Evolutionary conservation across 345 rosid genomes (phyloP), one percentile per base, ranked within the genome.

Genomic region (Mercurialis annua): DNA sequence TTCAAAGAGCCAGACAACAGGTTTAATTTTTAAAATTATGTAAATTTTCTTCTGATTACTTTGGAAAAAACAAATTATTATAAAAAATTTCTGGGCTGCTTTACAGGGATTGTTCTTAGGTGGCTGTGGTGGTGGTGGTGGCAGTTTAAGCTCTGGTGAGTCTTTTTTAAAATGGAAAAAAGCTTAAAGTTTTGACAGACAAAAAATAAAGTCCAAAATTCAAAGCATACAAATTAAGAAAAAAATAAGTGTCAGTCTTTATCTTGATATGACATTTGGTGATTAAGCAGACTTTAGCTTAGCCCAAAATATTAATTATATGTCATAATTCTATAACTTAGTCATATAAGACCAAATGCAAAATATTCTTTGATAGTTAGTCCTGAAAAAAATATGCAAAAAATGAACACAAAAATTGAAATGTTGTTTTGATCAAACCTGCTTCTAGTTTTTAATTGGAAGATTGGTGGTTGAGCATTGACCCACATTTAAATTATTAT

Each of bases 1-100:
- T 94, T 68, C 99, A 94, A 57, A 80, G 99, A 75, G 89, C 96
- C 40, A 89, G 97, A 49, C 89, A 96, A 69, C 95, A 90, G 99
- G 99, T 89, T 59, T 44, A 21, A 6, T 15, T 58, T 33, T 23
- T 12, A 27, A 43, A 15, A 2, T 43, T 15, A 24, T 10, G 5
- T 26, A 9, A 9, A 38, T 6, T 49, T 14, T n/a, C n/a, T n/a
- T n/a, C n/a, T n/a, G 27, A 18, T 7, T 65, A 33, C 6, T 65
- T 20, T 24, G 2, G 40, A 8, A 50, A 24, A 29, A 11, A 5
- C 18, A 7, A 14, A n/a, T n/a, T n/a, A n/a, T n/a, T n/a, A n/a
- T n/a, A n/a, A n/a, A n/a, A n/a, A 44, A 14, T 58, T 50, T 29
- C n/a, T 58, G 62, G 44, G 18, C 47, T 63, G 33, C 64, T 43